phyloP scores from a whole-genome alignment of 2,329 filamentous ascomycete species.

The Arachnomyces sp. region DNA sequence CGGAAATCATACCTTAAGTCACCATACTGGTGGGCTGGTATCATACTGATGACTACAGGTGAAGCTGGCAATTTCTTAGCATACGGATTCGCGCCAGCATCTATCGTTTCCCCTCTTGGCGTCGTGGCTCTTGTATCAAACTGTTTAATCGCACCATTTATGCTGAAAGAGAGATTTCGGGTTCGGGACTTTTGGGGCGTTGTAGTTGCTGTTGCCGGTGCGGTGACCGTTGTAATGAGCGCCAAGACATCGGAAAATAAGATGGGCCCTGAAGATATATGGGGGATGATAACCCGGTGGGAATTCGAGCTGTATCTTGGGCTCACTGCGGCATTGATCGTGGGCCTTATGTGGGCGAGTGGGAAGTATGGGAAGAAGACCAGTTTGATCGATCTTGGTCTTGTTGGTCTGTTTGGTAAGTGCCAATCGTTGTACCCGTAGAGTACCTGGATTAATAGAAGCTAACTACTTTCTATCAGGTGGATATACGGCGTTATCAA shows the following conservation, averaged over 20 bases:
- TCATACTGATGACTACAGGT: slow-evolving; percentile 83
- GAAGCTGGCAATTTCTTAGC: slow-evolving; percentile 95
- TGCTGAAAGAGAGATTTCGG: slow-evolving; percentile 87
- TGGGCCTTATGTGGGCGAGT: slow-evolving; percentile 71
- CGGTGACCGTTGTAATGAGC: slow-evolving; percentile 86
- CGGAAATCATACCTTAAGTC: slow-evolving; percentile 75
- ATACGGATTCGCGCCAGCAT: slow-evolving; percentile 94
- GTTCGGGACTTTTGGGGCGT: slow-evolving; percentile 80
- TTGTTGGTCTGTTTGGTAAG: slow-evolving; percentile 87
- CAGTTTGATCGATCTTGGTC: slow-evolving; percentile 83
- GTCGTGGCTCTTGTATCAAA: slow-evolving; percentile 97
- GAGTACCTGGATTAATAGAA: slow-evolving; percentile 5
- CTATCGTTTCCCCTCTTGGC: slow-evolving; percentile 90
- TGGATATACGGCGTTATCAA: slow-evolving; percentile 92
- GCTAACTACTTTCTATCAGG: slow-evolving; percentile 41
- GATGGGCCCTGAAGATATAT: slow-evolving; percentile 82
- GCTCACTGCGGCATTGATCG: slow-evolving; percentile 65
- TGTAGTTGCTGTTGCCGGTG: slow-evolving; percentile 74
- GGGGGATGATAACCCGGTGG: slow-evolving; percentile 75
- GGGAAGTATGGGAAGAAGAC: slow-evolving; percentile 73
- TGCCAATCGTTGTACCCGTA: slow-evolving; percentile 16
- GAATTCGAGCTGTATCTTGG: slow-evolving; percentile 87
- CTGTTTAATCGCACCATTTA: slow-evolving; percentile 87
- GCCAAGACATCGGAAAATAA: slow-evolving; percentile 84
- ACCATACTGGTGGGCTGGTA: slow-evolving; percentile 93